Evolutionary conservation across 2,329 filamentous ascomycete species (phyloP), one percentile per base, ranked within the genome.

Genomic region (Plectosphaerella cucumerina): DNA sequence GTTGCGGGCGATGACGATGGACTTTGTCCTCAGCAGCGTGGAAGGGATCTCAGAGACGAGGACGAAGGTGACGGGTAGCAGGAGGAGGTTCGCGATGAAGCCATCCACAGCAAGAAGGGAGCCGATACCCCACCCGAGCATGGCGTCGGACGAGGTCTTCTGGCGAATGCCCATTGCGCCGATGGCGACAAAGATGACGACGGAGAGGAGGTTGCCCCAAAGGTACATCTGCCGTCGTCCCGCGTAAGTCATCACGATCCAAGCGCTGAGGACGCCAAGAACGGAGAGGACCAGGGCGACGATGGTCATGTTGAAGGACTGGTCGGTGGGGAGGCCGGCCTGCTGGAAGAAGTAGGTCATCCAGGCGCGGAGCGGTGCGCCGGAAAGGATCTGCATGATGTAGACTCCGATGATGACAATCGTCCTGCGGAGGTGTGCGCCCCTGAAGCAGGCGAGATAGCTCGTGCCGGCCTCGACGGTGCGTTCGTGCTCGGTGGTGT

Each of bases 321-420:
- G 65, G 8, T 58, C 60, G 11, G 66, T 59, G 4, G 57, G 56
- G 20, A 80, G 62, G 6, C 77, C 77, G 4, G 74, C 76, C 59
- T 78, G 74, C 51, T 76, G 65, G 52, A 80, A 75, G 51, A 70
- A 64, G 56, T 80, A 78, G 9, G 75, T 75, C 2, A 74, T 76
- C 58, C 78, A 81, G 47, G 71, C 70, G 18, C 76, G 76, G 59
- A 81, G 76, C 2, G 75, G 72, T 51, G 75, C 74, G 43, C 77
- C 76, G 50, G 74, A 74, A 3, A 78, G 63, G 51, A 77, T 78
- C 55, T 81, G 78, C 14, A 78, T 78, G 0, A 75, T 72, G 72
- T 75, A 80, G 18, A 74, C 72, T 70, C 79, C 75, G 59, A 67
- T 64, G 41, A 66, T 62, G 33, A 71, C 69, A 56, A 69, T 66